phyloP scores from a whole-genome alignment of 306 rosid genomes.

The Clitoria ternatea region DNA sequence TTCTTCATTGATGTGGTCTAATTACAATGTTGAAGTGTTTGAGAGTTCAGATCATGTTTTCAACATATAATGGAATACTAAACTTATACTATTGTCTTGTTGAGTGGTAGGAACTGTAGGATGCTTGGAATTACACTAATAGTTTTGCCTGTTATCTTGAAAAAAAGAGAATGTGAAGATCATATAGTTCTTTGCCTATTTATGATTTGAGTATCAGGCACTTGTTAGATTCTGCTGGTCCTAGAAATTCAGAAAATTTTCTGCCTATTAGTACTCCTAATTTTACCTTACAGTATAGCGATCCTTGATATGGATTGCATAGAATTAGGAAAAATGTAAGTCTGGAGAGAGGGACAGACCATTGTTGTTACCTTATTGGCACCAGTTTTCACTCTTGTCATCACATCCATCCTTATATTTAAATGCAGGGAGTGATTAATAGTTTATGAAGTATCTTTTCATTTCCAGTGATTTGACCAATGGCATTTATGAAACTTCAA shows the following conservation, averaged over 20 bases:
- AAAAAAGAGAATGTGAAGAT: background rate
- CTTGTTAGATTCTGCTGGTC: conserved; percentile 8
- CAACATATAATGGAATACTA: too few species aligned
- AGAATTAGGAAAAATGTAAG: background rate
- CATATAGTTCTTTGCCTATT: background rate
- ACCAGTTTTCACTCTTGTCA: too few species aligned
- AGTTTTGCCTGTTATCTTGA: background rate
- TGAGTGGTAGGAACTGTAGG: background rate
- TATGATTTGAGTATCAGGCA: background rate
- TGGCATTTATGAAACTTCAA: background rate
- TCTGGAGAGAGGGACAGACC: background rate
- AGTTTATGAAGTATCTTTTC: background rate
- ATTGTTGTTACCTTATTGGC: background rate
- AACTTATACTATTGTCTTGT: too few species aligned
- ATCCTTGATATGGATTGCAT: background rate
- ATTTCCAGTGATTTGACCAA: background rate
- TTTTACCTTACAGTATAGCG: background rate
- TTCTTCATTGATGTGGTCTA: background rate
- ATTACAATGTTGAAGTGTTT: background rate
- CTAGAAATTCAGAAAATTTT: background rate
- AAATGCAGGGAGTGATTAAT: background rate
- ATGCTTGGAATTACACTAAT: background rate
- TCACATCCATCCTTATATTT: background rate
- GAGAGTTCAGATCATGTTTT: background rate
- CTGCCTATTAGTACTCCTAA: background rate